Base-by-base conservation (phyloP, 768 basidiomycete species). In the Boletellus emodensis region DNA sequence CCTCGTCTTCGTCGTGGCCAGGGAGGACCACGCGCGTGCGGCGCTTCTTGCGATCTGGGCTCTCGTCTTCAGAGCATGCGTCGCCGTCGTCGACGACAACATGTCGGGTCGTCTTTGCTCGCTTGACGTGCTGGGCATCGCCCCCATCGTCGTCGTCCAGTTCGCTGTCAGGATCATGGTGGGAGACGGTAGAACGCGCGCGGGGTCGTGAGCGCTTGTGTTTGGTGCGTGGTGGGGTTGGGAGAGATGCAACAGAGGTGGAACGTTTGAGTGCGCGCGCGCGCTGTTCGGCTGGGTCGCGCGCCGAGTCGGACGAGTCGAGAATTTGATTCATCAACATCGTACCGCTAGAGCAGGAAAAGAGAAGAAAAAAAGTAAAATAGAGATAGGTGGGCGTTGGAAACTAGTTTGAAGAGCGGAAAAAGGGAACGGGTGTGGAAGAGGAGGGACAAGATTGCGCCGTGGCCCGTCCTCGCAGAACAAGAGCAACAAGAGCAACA, bases 221-320 rank as follows among this genome's bases (percentile, higher is more conserved):
- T 43, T 70, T 73, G 8, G 83, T 85, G 26, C 79, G 69, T 0
- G 85, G 85, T 18, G 84, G 85, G 0, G 85, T 87, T 34, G 83
- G 84, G 20, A 87, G 72, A 4, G 82, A 82, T 28, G 78, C 80
- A 37, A 75, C 73, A 15, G 84, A 86, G 22, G 83, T 80, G 15
- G 82, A 82, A 18, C 83, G 81, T 66, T 84, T 84, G 42, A 83
- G 70, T 14, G 73, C 70, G 36, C 71, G 73, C 35, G 59, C 44
- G 1, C 39, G 52, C 15, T 53, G 52, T n/a, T 53, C 44, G 36
- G 51, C 53, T 37, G 48, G 44, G 46, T 54, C 46, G 54, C 48
- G 61, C 48, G 48, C 4, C 39, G 52, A 40, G 56, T 42, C 26
- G 56, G 69, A 70, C 35, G 69, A 69, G 54, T 71, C 71, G 50